Percentiles rank a stretch among this genome's conserved stretches.
phyloP scores from a whole-genome alignment of 2,329 filamentous ascomycete genomes.

The Xylariaceae sp. region DNA sequence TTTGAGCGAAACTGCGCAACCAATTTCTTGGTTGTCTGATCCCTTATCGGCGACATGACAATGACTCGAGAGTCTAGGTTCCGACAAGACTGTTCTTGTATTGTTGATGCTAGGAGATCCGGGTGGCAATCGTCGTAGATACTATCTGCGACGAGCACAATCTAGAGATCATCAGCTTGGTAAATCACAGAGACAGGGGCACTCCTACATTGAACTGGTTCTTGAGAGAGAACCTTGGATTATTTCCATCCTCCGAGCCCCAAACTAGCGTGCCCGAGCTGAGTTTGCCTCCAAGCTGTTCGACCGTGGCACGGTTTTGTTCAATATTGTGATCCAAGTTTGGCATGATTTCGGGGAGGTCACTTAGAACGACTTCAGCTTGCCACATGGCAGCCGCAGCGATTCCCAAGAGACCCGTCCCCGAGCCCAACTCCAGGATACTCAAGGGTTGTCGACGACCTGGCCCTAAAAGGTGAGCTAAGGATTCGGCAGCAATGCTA shows the following conservation, averaged over 20 bases:
- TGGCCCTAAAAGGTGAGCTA: slow-evolving; percentile 42
- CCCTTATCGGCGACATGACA: slow-evolving; percentile 74
- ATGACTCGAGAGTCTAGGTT: slow-evolving; percentile 58
- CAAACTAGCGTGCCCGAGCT: slow-evolving; percentile 68
- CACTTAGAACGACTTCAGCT: slow-evolving; percentile 66
- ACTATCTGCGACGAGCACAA: slow-evolving; percentile 80
- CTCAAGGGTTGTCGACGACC: slow-evolving; percentile 27
- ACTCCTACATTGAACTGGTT: slow-evolving; percentile 48
- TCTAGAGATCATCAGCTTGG: slow-evolving; percentile 33
- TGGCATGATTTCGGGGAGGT: slow-evolving; percentile 74
- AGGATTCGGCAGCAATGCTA: slow-evolving; percentile 38
- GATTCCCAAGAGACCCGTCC: slow-evolving; percentile 85
- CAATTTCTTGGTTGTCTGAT: slow-evolving; percentile 59
- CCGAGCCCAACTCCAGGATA: slow-evolving; percentile 77
- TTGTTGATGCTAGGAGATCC: slow-evolving; percentile 62
- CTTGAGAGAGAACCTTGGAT: slow-evolving; percentile 38
- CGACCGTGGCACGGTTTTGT: slow-evolving; percentile 55
- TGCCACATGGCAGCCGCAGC: slow-evolving; percentile 70
- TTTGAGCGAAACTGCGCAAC: slow-evolving; percentile 55
- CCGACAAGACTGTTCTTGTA: slow-evolving; percentile 60
- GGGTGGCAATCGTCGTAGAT: slow-evolving; percentile 85
- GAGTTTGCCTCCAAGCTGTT: slow-evolving; percentile 49
- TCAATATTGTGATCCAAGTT: slow-evolving; percentile 73
- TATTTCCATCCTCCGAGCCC: slow-evolving; percentile 47
- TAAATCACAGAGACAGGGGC: neutral